A percentile compares a stretch with the other conserved stretches of the same genome.
Evolutionary conservation across 2,329 filamentous ascomycete species (phyloP).

Genomic region (Bipolaris oryzae): DNA sequence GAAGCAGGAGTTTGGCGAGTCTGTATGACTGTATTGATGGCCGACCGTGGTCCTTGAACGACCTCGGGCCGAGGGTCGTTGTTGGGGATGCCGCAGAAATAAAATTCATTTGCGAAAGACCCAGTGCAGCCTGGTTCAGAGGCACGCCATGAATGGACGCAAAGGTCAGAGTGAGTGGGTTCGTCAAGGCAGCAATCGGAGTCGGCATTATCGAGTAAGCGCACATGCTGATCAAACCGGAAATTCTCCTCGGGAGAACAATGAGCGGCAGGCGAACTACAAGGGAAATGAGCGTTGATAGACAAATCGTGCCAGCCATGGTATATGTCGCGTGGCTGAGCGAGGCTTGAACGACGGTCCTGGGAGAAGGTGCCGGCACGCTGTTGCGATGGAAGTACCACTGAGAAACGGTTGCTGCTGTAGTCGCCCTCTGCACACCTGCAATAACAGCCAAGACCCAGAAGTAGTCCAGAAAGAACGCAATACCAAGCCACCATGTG

Average conservation of each 20-base stretch:
- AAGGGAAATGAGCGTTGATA: constrained; percentile 82
- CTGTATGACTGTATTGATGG: constrained; percentile 79
- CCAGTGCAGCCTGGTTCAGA: constrained; percentile 76
- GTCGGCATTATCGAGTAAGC: constrained; percentile 83
- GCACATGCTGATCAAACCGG: constrained; percentile 71
- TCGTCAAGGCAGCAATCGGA: constrained; percentile 83
- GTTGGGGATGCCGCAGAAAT: constrained; percentile 75
- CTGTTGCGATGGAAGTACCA: constrained; percentile 98
- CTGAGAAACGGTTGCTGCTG: constrained; percentile 92
- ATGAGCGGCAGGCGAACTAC: constrained; percentile 84
- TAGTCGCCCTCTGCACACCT: constrained; percentile 87
- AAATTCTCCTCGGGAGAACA: constrained; percentile 76
- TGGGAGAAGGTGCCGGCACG: constrained; percentile 75
- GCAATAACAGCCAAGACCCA: constrained; percentile 91
- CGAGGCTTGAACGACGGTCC: constrained; percentile 82
- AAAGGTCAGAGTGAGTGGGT: constrained; percentile 90
- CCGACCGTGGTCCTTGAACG: constrained; percentile 50
- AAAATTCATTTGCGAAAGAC: constrained; percentile 81
- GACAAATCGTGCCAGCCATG: constrained; percentile 88
- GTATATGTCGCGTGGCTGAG: constrained; percentile 81
- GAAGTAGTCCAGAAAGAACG: constrained; percentile 91
- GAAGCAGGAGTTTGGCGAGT: constrained; percentile 87
- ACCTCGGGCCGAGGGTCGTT: constrained; percentile 61
- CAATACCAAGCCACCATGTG: constrained; percentile 94
- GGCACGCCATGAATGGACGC: constrained; percentile 91